Conservation (phyloP, 2,329 filamentous ascomycete genomes). For the Waltergamsia citrina region DNA sequence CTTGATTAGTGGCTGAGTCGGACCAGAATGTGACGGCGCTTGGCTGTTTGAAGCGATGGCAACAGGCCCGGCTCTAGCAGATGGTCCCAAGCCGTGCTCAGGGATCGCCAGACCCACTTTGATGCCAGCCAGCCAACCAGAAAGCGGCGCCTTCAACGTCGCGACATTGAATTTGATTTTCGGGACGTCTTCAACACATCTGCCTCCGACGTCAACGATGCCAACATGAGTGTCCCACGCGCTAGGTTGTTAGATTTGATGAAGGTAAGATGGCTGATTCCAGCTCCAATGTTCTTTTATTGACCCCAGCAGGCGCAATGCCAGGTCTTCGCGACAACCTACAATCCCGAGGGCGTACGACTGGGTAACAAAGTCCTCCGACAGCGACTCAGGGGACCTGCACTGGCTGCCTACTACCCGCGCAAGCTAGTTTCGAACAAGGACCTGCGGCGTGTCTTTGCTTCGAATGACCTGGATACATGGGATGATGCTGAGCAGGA, state of each 20-base stretch:
- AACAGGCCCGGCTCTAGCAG: not conserved
- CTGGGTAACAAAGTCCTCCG: constrained; percentile 89
- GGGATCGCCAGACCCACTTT: not conserved
- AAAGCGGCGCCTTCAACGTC: constrained; percentile 12
- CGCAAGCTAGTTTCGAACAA: constrained; percentile 60
- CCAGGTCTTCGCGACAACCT: constrained; percentile 82
- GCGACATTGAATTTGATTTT: too few relatives aligned
- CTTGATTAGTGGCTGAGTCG: not conserved
- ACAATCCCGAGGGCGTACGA: constrained; percentile 74
- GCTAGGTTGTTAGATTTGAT: constrained; percentile 61
- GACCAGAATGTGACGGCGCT: not conserved
- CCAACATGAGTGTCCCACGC: constrained; percentile 53
- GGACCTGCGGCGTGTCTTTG: constrained; percentile 64
- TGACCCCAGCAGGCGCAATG: constrained; percentile 63
- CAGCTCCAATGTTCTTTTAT: too few relatives aligned
- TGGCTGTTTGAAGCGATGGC: too few relatives aligned
- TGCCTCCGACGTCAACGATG: constrained; percentile 14
- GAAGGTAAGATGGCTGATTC: constrained; percentile 46
- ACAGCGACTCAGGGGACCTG: constrained; percentile 76
- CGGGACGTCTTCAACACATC: constrained; percentile 11
- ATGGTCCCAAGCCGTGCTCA: not conserved
- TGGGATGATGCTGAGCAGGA: constrained; percentile 72
- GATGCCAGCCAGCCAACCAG: constrained; percentile 9
- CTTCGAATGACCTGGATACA: constrained; percentile 54
- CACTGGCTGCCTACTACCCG: constrained; percentile 83